Evolutionary conservation across 2,329 filamentous ascomycete species (phyloP).

Genomic region (Aspergillus neotritici): DNA sequence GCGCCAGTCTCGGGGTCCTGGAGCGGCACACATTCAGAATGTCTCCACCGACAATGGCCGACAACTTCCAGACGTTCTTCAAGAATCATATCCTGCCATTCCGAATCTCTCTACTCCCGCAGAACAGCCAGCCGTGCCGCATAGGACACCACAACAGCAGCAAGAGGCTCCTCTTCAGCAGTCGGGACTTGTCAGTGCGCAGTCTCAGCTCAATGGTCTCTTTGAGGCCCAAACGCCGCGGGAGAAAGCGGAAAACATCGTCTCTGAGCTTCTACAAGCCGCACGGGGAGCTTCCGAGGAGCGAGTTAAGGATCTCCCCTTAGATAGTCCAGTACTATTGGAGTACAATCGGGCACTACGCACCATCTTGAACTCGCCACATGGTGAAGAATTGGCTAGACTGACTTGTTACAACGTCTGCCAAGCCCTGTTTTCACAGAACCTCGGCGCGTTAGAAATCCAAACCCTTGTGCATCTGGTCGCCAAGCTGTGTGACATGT

Average conservation of each 20-base stretch:
- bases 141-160: constrained; percentile 50
- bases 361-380: constrained; percentile 48
- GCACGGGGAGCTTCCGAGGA: constrained; percentile 54
- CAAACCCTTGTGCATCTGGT: constrained; percentile 60
- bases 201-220: constrained; percentile 57
- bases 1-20: constrained; percentile 66
- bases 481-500: constrained; percentile 56
- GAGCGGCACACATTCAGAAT: constrained; percentile 50
- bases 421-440: constrained; percentile 51
- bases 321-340: constrained; percentile 51
- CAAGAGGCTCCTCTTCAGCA: constrained; percentile 39
- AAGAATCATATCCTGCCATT: constrained; percentile 55
- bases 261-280: constrained; percentile 53
- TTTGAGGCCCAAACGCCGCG: constrained; percentile 49
- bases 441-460: constrained; percentile 52
- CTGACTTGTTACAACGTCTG: constrained; percentile 53
- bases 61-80: constrained; percentile 58
- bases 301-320: constrained; percentile 52
- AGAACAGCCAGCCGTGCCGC: constrained; percentile 56
- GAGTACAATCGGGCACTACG: constrained; percentile 54
- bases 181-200: constrained; percentile 32
- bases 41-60: constrained; percentile 54
- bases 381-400: constrained; percentile 53
- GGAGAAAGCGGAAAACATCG: constrained; percentile 50
- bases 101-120: constrained; percentile 59